Percentiles rank a stretch among this genome's conserved stretches.
phyloP scores from a whole-genome alignment of 2,329 filamentous ascomycete genomes.

The Sporothrix brasiliensis region DNA sequence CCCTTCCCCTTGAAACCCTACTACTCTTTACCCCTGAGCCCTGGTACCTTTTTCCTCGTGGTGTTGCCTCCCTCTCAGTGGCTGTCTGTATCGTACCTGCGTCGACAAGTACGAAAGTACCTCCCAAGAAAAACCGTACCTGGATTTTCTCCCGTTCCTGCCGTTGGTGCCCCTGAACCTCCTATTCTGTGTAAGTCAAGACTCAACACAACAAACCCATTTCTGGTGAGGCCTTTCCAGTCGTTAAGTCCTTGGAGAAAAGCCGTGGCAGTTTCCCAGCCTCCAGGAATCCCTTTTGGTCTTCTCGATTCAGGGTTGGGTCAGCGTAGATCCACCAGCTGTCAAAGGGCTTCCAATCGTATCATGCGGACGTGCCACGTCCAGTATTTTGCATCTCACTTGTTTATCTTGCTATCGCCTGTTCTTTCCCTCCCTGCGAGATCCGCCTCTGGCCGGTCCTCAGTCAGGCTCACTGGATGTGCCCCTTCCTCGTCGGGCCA shows the following conservation, averaged over 20 bases:
- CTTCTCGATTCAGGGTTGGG: not conserved
- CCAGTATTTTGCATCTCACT: too few relatives aligned
- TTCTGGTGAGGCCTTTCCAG: not conserved
- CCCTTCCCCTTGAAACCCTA: not conserved
- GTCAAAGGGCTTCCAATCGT: not conserved
- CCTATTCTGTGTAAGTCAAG: slow-evolving; percentile 23
- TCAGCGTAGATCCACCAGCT: not conserved
- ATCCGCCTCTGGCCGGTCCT: not conserved
- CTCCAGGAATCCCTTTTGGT: slow-evolving; percentile 16
- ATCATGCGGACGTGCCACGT: not conserved
- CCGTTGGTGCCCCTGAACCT: slow-evolving; percentile 13
- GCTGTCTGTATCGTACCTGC: slow-evolving; percentile 3
- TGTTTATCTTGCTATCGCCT: not conserved
- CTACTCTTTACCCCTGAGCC: slow-evolving; percentile 21
- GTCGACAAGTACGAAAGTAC: not conserved
- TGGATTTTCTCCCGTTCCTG: slow-evolving; percentile 8
- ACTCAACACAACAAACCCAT: not conserved
- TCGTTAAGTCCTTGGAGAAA: not conserved
- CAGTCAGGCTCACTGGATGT: not conserved
- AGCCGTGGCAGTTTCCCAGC: not conserved
- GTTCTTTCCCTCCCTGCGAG: slow-evolving; percentile 7
- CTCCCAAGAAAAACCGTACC: not conserved
- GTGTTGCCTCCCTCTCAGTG: not conserved
- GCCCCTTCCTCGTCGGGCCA: slow-evolving; percentile 2
- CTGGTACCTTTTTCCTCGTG: slow-evolving; percentile 12